These are phyloP conservation scores for Xylariaceae sp. DNA, from an alignment of 2,329 filamentous ascomycete genomes.

Conservation along the genomic window DNA sequence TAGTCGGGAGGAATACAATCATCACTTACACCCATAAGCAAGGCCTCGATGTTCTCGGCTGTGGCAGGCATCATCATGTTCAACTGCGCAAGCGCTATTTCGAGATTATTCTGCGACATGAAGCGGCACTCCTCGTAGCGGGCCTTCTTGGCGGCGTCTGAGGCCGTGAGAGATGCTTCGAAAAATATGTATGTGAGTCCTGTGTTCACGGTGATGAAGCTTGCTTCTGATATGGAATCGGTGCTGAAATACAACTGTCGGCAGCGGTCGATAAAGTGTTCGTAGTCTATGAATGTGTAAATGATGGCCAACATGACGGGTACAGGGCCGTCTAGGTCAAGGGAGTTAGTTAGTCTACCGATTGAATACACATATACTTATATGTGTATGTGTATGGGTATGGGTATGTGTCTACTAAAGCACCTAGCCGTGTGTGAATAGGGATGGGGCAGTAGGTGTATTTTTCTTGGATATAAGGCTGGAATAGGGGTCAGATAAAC, in stretches of 20 bases:
- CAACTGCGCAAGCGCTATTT: conserved; percentile 35
- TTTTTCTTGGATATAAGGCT: neutral
- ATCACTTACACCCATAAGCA: conserved; percentile 42
- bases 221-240: conserved; percentile 47
- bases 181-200: conserved; percentile 35
- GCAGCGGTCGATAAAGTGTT: conserved; percentile 49
- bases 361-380: neutral
- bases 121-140: conserved; percentile 26
- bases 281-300: conserved; percentile 46
- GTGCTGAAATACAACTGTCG: conserved; percentile 48
- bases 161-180: conserved; percentile 27
- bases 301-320: conserved; percentile 49
- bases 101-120: conserved; percentile 33
- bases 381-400: neutral
- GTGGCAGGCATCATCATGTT: conserved; percentile 46
- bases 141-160: conserved; percentile 26
- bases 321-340: conserved; percentile 40
- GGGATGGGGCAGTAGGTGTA: neutral
- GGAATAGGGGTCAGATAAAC: neutral
- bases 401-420: too few species aligned
- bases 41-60: conserved; percentile 46
- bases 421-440: neutral
- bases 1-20: neutral
- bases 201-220: conserved; percentile 41
- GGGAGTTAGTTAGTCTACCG: neutral